A percentile compares a stretch with the other conserved stretches of the same genome.
Evolutionary conservation across 306 rosid genomes (phyloP).

Genomic region (Quercus gilva): DNA sequence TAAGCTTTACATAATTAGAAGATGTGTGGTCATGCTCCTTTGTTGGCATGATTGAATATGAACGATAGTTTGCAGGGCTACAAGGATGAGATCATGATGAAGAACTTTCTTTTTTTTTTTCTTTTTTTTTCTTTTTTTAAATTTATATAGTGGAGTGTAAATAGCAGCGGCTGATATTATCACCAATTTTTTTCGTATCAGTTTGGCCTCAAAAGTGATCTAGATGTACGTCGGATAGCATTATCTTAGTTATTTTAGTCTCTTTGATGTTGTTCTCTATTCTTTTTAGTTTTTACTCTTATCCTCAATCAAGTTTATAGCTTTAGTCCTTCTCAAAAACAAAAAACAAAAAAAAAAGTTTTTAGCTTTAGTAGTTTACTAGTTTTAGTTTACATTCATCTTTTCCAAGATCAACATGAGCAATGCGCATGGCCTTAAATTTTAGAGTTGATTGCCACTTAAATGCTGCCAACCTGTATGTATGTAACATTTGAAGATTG

Average conservation of each 20-base stretch:
- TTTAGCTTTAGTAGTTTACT: too few relatives aligned
- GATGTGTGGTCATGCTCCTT: slow-evolving; percentile 98
- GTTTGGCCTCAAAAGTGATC: slow-evolving; percentile 22
- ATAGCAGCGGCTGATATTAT: slow-evolving; percentile 39
- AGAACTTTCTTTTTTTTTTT: not conserved
- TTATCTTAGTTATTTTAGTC: slow-evolving; percentile 6
- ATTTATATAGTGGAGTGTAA: slow-evolving; percentile 49
- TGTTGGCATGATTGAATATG: slow-evolving; percentile 80
- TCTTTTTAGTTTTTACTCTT: not conserved
- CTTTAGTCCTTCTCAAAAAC: too few relatives aligned
- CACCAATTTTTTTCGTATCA: slow-evolving; percentile 47
- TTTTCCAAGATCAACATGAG: too few relatives aligned
- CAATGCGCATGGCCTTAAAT: too few relatives aligned
- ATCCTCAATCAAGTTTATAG: too few relatives aligned
- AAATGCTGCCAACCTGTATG: too few relatives aligned
- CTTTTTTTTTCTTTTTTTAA: not conserved
- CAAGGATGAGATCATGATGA: not conserved
- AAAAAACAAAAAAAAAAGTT: too few relatives aligned
- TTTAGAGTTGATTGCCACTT: too few relatives aligned
- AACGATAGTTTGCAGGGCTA: not conserved
- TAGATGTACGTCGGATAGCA: slow-evolving; percentile 54
- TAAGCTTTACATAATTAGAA: slow-evolving; percentile 80
- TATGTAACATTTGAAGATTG: too few relatives aligned
- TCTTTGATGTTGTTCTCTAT: slow-evolving; percentile 1
- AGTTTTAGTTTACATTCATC: too few relatives aligned